A percentile compares a stretch with the other conserved stretches of the same genome.
Evolutionary conservation across 202 grass and related monocot species (phyloP).

Genomic region (Musa balbisiana): DNA sequence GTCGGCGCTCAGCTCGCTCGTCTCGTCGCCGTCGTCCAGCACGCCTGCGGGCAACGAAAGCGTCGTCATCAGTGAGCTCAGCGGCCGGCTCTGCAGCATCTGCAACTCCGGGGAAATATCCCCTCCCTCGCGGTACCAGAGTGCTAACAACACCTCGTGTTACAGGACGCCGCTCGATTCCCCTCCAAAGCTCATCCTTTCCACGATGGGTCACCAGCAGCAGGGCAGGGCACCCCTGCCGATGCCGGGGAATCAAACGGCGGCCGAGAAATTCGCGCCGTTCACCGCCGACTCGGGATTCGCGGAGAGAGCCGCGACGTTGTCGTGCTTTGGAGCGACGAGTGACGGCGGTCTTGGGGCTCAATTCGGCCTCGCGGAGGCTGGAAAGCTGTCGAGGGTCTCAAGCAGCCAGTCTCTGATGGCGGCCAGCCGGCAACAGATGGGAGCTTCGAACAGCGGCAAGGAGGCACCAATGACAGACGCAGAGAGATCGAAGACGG

Average conservation of each 20-base stretch:
- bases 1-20: conserved; percentile 67
- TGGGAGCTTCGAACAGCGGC: background rate
- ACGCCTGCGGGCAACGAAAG: conserved; percentile 22
- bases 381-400: background rate
- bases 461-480: background rate
- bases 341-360: conserved; percentile 4
- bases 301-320: conserved; percentile 27
- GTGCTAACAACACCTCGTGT: conserved; percentile 55
- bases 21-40: conserved; percentile 41
- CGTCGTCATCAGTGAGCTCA: conserved; percentile 52
- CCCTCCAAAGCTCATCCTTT: conserved; percentile 24
- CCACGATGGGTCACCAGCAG: conserved; percentile 3
- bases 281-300: conserved; percentile 25
- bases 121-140: conserved; percentile 18
- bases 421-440: conserved; percentile 9
- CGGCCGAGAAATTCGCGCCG: conserved; percentile 19
- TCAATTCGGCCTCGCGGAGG: conserved; percentile 10
- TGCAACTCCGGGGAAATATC: conserved; percentile 32
- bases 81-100: conserved; percentile 74
- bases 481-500: background rate
- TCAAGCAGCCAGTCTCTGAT: background rate
- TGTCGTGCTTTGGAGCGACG: conserved; percentile 27
- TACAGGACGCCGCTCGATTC: conserved; percentile 77
- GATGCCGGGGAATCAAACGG: conserved; percentile 2
- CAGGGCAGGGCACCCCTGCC: background rate